Percentiles rank a stretch among this genome's conserved stretches.
phyloP scores from a whole-genome alignment of 140 eudicot species.

The Anethum foeniculum region DNA sequence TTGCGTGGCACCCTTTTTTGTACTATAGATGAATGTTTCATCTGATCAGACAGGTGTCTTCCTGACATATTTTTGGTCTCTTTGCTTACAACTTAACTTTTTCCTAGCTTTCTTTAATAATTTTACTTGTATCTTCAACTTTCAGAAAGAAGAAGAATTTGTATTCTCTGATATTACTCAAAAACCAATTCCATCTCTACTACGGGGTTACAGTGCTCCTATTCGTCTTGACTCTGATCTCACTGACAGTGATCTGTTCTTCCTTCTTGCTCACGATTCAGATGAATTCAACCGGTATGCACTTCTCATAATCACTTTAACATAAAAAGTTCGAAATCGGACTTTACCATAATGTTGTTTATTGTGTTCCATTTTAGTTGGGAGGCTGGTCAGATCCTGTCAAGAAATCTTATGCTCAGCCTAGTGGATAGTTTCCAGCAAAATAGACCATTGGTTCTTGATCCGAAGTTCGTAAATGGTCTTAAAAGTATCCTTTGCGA shows the following conservation, averaged over 20 bases:
- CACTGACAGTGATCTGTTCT: conserved; percentile 62
- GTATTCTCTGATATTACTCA: conserved; percentile 63
- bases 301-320: neutral
- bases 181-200: conserved; percentile 76
- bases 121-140: neutral
- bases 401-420: conserved; percentile 77
- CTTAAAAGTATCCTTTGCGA: conserved; percentile 63
- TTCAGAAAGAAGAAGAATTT: conserved; percentile 89
- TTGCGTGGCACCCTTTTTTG: neutral
- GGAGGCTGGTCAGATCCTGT: conserved; percentile 92
- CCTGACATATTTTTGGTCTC: neutral
- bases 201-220: conserved; percentile 93
- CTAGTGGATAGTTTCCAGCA: conserved; percentile 77
- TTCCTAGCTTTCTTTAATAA: neutral
- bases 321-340: neutral
- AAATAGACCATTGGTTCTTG: conserved; percentile 50
- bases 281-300: conserved; percentile 90
- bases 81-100: neutral
- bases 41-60: neutral
- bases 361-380: conserved; percentile 41
- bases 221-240: conserved; percentile 88
- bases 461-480: conserved; percentile 65
- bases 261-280: conserved; percentile 97
- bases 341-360: neutral
- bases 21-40: neutral